phyloP scores from a whole-genome alignment of 2,329 filamentous ascomycete genomes.

The Penicillium brasilianum region DNA sequence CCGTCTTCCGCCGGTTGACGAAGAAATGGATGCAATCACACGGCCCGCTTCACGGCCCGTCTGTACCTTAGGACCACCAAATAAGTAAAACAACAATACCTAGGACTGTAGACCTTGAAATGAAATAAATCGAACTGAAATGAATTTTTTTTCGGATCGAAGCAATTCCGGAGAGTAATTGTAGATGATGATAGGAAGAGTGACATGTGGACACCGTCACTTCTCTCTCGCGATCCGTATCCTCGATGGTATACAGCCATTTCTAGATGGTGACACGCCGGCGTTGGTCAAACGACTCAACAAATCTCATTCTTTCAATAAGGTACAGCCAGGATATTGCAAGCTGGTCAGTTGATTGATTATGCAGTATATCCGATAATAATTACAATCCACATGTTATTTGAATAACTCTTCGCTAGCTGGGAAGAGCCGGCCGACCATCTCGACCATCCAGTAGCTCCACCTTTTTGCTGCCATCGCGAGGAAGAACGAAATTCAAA shows the following conservation, averaged over 20 bases:
- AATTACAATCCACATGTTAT: not conserved
- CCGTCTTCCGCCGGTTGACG: not conserved
- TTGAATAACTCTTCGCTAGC: not conserved
- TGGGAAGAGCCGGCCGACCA: constrained; percentile 13
- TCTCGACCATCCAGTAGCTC: constrained; percentile 2
- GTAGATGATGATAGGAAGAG: too few relatives aligned
- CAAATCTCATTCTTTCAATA: too few relatives aligned
- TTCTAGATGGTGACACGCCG: too few relatives aligned
- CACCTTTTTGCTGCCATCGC: constrained; percentile 10
- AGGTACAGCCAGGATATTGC: too few relatives aligned
- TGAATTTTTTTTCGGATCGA: too few relatives aligned
- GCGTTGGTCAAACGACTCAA: too few relatives aligned
- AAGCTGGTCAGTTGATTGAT: not conserved
- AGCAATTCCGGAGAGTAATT: too few relatives aligned
- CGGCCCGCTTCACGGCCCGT: constrained; percentile 11
- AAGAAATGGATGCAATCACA: not conserved
- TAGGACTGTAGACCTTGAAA: not conserved
- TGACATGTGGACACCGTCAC: too few relatives aligned
- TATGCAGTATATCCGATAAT: not conserved
- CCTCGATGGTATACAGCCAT: too few relatives aligned
- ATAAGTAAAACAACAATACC: not conserved
- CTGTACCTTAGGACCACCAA: not conserved
- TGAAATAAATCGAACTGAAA: not conserved
- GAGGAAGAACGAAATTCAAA: constrained; percentile 31
- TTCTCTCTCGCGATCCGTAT: too few relatives aligned